phyloP scores from a whole-genome alignment of 176 grass and related monocot genomes.

The Bonia amplexicaulis region DNA sequence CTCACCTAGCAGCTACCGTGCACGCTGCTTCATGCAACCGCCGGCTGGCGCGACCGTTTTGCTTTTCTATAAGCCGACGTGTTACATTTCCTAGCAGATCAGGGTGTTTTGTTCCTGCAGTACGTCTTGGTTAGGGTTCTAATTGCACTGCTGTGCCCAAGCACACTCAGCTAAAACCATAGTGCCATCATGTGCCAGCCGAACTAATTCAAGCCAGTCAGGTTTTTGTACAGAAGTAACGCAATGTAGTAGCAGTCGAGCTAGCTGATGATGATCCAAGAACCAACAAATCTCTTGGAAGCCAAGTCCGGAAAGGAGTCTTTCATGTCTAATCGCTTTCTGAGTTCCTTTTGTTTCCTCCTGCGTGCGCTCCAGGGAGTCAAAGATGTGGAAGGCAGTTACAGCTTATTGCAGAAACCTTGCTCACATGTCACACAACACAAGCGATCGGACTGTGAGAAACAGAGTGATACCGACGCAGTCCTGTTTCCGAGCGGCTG shows the following conservation, averaged over 20 bases:
- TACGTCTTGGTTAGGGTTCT: slow-evolving; percentile 29
- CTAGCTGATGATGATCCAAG: not conserved
- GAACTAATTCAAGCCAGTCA: slow-evolving; percentile 8
- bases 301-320: slow-evolving; percentile 23
- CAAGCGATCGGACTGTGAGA: not conserved
- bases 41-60: slow-evolving; percentile 15
- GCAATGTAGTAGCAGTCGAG: not conserved
- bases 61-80: slow-evolving; percentile 18
- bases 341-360: not conserved
- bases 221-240: slow-evolving; percentile 29
- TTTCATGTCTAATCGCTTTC: slow-evolving; percentile 17
- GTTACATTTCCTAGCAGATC: slow-evolving; percentile 16
- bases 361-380: slow-evolving; percentile 24
- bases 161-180: not conserved
- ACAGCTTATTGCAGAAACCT: not conserved
- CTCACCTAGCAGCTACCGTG: not conserved
- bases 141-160: slow-evolving; percentile 12
- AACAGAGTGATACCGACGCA: not conserved
- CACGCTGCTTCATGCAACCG: not conserved
- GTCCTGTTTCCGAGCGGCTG: slow-evolving; percentile 26
- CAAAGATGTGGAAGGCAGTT: slow-evolving; percentile 44
- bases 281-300: slow-evolving; percentile 17
- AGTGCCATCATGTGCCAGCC: not conserved
- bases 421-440: not conserved
- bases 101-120: not conserved